A percentile compares a stretch with the other conserved stretches of the same genome.
Conservation (phyloP, 2,329 filamentous ascomycete genomes). For the Botryotinia calthae region DNA sequence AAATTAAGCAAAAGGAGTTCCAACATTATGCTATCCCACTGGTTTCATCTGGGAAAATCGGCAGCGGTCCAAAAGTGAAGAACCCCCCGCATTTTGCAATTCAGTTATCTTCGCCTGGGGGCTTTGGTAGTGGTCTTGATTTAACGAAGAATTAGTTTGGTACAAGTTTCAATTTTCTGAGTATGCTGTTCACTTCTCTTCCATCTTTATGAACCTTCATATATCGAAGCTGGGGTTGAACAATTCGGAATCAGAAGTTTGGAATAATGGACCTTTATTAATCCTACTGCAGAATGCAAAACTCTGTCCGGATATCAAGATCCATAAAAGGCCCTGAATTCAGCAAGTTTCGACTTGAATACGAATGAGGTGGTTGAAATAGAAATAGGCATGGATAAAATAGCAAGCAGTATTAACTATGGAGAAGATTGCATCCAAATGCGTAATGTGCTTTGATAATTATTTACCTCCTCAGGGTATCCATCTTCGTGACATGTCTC, state of each 20-base stretch:
- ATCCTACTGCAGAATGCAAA: too few relatives aligned
- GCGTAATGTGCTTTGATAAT: too few relatives aligned
- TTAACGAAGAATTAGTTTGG: neutral
- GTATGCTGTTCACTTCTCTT: neutral
- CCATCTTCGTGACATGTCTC: too few relatives aligned
- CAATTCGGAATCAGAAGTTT: too few relatives aligned
- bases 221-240: neutral
- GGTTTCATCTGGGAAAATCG: neutral
- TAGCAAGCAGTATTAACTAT: neutral
- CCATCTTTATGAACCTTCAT: accelerated
- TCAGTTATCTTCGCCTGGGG: neutral
- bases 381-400: too few relatives aligned
- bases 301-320: neutral
- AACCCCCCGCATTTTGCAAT: neutral
- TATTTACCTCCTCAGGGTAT: too few relatives aligned
- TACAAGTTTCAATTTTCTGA: accelerated
- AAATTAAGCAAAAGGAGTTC: accelerated
- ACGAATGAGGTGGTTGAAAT: too few relatives aligned
- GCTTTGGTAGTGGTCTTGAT: neutral
- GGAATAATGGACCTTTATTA: accelerated
- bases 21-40: accelerated
- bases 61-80: accelerated
- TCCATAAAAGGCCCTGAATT: accelerated
- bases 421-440: accelerated
- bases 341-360: accelerated